Evolutionary conservation across 768 basidiomycete species (phyloP).

Genomic region (Hemileccinum impolitum): DNA sequence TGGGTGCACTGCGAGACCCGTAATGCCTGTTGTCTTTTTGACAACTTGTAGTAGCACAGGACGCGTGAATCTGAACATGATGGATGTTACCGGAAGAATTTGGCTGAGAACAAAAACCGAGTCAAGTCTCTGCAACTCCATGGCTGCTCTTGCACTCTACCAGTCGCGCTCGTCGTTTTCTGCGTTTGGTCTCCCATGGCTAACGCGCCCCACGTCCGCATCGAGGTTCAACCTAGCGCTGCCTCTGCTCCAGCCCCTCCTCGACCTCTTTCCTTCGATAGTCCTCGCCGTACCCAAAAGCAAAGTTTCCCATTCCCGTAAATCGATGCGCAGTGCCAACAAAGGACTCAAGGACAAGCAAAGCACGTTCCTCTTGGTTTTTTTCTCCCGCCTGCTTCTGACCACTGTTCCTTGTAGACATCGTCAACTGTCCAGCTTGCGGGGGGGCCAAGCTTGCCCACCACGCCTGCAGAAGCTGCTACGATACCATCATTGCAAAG

Average conservation of each 20-base stretch:
- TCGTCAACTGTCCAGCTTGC: slow-evolving; percentile 88
- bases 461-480: slow-evolving; percentile 82
- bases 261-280: slow-evolving; percentile 83
- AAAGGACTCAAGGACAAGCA: slow-evolving; percentile 94
- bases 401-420: slow-evolving; percentile 47
- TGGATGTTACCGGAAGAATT: slow-evolving; percentile 21
- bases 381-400: background rate
- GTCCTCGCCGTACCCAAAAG: slow-evolving; percentile 92
- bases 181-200: slow-evolving; percentile 25
- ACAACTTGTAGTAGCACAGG: slow-evolving; percentile 60
- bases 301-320: slow-evolving; percentile 89
- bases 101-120: slow-evolving; percentile 3
- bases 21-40: slow-evolving; percentile 82
- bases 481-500: slow-evolving; percentile 34
- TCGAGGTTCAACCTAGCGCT: slow-evolving; percentile 32
- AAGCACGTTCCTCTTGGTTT: slow-evolving; percentile 43
- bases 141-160: slow-evolving; percentile 41
- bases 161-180: slow-evolving; percentile 30
- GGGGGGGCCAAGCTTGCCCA: slow-evolving; percentile 87
- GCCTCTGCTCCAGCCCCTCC: slow-evolving; percentile 44
- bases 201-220: slow-evolving; percentile 1
- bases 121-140: slow-evolving; percentile 15
- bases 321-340: slow-evolving; percentile 92
- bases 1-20: slow-evolving; percentile 80
- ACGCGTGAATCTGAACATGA: slow-evolving; percentile 76